Percentiles rank a stretch among this genome's conserved stretches.
These are phyloP conservation scores for Monilinia aucupariae DNA, from an alignment of 2,329 filamentous ascomycete genomes.

Conservation along the genomic window DNA sequence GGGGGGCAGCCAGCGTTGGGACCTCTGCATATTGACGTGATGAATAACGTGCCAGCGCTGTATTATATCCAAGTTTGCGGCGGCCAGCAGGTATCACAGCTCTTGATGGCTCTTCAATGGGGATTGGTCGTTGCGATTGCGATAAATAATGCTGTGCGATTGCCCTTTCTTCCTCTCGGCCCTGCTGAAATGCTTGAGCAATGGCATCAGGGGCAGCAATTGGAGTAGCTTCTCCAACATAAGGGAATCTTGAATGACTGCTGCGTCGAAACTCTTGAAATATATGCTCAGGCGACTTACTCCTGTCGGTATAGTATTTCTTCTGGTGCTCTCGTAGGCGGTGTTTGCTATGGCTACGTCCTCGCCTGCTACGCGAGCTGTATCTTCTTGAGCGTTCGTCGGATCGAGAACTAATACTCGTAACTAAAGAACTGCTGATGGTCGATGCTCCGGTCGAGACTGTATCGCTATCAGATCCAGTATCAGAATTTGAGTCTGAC, in stretches of 20 bases:
- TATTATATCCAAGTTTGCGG: constrained; percentile 9
- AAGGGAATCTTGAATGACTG: constrained; percentile 9
- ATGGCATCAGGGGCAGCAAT: constrained; percentile 24
- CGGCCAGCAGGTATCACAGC: constrained; percentile 9
- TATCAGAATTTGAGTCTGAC: constrained; percentile 18
- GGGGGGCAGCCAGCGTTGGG: constrained; percentile 7
- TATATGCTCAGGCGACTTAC: constrained; percentile 22
- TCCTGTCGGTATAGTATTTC: constrained; percentile 20
- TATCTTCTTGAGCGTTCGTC: constrained; percentile 15
- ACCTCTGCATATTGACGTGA: constrained; percentile 18
- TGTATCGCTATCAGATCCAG: constrained; percentile 19
- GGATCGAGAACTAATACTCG: constrained; percentile 23
- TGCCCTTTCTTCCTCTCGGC: constrained; percentile 28
- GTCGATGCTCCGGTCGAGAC: constrained; percentile 10
- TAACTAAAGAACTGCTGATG: constrained; percentile 18
- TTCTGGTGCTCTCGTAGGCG: constrained; percentile 22
- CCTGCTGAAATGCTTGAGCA: constrained; percentile 26
- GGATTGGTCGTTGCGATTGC: constrained; percentile 16
- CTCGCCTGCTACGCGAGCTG: constrained; percentile 8
- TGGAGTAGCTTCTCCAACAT: constrained; percentile 16
- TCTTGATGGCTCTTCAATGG: constrained; percentile 9
- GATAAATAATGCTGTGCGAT: constrained; percentile 17
- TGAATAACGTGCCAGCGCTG: neutral
- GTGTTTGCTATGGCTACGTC: constrained; percentile 25
- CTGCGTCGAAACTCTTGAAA: constrained; percentile 3